A percentile compares a stretch with the other conserved stretches of the same genome.
These are phyloP conservation scores for Populus hybrid DNA, from an alignment of 441 rosid species.

Conservation along the genomic window DNA sequence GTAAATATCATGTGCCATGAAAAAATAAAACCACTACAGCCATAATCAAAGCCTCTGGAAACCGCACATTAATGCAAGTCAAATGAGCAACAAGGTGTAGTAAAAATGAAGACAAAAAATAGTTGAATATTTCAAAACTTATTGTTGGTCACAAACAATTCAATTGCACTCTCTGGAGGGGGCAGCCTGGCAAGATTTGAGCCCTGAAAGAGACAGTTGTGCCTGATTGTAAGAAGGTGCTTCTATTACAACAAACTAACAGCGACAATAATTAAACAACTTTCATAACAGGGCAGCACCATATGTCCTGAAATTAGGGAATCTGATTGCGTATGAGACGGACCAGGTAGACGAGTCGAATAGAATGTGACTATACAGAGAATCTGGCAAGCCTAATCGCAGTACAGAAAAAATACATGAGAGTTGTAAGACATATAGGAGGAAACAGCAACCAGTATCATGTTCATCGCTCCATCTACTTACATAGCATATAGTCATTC, in stretches of 20 bases:
- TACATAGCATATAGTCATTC: neutral
- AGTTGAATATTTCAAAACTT: constrained; percentile 24
- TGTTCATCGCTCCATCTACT: neutral
- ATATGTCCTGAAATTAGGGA: neutral
- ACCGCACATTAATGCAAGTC: constrained; percentile 46
- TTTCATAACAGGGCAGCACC: neutral
- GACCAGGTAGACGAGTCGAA: constrained; percentile 96
- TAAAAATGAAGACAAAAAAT: neutral
- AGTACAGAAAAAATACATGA: neutral
- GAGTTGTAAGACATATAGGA: neutral
- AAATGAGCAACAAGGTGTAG: constrained; percentile 17
- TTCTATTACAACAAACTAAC: constrained; percentile 16
- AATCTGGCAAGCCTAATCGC: constrained; percentile 65
- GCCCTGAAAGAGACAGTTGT: constrained; percentile 58
- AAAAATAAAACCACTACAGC: constrained; percentile 96
- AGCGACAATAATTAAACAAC: neutral
- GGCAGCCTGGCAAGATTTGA: constrained; percentile 80
- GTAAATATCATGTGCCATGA: constrained; percentile 98
- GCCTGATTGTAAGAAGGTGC: constrained; percentile 21
- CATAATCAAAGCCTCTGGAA: constrained; percentile 82
- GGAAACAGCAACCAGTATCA: neutral
- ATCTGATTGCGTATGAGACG: constrained; percentile 23
- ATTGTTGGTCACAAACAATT: constrained; percentile 78
- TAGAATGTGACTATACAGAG: constrained; percentile 88
- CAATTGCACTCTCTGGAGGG: constrained; percentile 57